Evolutionary conservation across 1,284 basidiomycete species (phyloP), one percentile per base, ranked within the genome.

Genomic region (Cryptococcus sp.): DNA sequence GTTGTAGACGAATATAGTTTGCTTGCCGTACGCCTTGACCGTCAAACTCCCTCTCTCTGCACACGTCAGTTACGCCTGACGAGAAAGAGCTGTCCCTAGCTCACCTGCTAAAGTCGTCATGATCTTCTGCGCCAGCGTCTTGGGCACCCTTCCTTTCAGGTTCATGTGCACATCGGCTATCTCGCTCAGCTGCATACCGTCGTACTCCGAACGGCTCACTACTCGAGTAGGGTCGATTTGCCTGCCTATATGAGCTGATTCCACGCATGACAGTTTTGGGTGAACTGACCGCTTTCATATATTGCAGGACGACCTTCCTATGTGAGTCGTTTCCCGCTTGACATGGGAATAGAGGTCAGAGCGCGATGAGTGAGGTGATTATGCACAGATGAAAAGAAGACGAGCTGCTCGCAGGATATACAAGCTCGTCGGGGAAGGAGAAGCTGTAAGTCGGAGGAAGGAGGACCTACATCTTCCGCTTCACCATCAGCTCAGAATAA

Each of bases 111-210:
- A 79, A 0, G 80, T 72, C 1, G 80, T 74, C 12, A 92, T 77
- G 41, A 91, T 85, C 74, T 91, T 91, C 66, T 89, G 87, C 0
- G 83, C 83, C 7, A 82, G 78, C 0, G 86, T 73, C 68, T 91
- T 92, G 7, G 86, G 82, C 1, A 93, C 83, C 10, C 83, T 82
- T 46, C 86, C 85, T 68, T 90, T 91, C 35, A 93, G 75, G 69
- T 94, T 93, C 16, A 87, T 85, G 14, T 86, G 79, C 2, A 93
- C 83, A 65, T 92, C 88, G 32, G 88, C 89, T 57, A n/a, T n/a
- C n/a, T n/a, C n/a, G 82, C 5, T 44, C 32, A n/a, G 6, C 16
- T 25, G 3, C 14, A 16, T 22, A 24, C 4, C 33, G 9, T n/a
- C n/a, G n/a, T n/a, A n/a, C n/a, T n/a, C n/a, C n/a, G n/a, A n/a